Evolutionary conservation across 2,329 filamentous ascomycete genomes (phyloP).

Genomic region (Apiospora koreana): DNA sequence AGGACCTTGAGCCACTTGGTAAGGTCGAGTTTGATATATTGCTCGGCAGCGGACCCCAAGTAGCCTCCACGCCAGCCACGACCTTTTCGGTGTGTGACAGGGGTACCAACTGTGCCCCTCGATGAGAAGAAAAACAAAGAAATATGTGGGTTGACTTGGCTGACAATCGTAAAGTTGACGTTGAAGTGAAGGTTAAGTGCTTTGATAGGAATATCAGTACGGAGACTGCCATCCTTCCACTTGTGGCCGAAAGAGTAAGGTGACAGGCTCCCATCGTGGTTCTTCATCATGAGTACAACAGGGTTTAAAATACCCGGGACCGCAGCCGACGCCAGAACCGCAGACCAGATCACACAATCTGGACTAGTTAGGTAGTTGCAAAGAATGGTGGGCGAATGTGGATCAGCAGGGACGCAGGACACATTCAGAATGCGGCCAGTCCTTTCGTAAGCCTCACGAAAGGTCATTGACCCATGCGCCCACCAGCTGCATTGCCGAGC

Average conservation of each 20-base stretch:
- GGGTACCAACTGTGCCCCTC: constrained; percentile 84
- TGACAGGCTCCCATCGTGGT: constrained; percentile 70
- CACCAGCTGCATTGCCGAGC: constrained; percentile 86
- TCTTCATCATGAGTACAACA: constrained; percentile 91
- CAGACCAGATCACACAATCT: constrained; percentile 98
- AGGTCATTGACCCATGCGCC: constrained; percentile 87
- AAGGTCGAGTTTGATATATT: constrained; percentile 93
- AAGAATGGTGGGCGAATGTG: constrained; percentile 87
- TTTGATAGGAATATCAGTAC: constrained; percentile 94
- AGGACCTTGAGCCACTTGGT: constrained; percentile 98
- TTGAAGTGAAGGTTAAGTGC: constrained; percentile 96
- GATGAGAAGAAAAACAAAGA: constrained; percentile 99
- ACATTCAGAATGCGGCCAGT: constrained; percentile 96
- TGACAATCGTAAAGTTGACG: constrained; percentile 92
- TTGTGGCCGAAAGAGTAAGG: constrained; percentile 98
- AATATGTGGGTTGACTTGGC: constrained; percentile 92
- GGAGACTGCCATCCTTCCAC: constrained; percentile 95
- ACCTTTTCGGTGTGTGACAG: constrained; percentile 90
- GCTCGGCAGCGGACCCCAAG: constrained; percentile 86
- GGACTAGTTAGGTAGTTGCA: constrained; percentile 95
- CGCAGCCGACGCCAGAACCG: constrained; percentile 89
- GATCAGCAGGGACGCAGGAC: constrained; percentile 92
- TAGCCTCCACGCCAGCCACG: constrained; percentile 96
- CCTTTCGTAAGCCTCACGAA: constrained; percentile 89
- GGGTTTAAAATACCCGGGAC: constrained; percentile 96